phyloP scores from a whole-genome alignment of 2,329 filamentous ascomycete genomes.

The Paecilomyces fulvus region DNA sequence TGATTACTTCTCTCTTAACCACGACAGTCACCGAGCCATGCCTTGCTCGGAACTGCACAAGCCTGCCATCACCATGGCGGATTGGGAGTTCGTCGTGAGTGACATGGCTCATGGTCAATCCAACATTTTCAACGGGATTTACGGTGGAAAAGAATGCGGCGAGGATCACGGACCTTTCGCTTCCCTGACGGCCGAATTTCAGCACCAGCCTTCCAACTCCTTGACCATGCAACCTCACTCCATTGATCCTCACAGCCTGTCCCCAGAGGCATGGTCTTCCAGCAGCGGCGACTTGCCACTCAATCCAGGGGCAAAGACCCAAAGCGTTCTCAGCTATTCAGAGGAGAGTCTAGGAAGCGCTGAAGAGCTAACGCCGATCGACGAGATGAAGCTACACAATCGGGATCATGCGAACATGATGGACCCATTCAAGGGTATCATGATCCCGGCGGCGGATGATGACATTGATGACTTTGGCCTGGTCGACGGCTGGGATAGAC shows the following conservation, averaged over 20 bases:
- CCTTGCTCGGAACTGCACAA: conserved; percentile 39
- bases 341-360: conserved; percentile 51
- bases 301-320: conserved; percentile 28
- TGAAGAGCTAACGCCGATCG: conserved; percentile 32
- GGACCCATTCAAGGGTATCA: conserved; percentile 29
- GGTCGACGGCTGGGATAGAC: conserved; percentile 25
- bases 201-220: conserved; percentile 16
- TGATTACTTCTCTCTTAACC: conserved; percentile 47
- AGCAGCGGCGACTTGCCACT: conserved; percentile 29
- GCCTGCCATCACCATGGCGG: conserved; percentile 50
- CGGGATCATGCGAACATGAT: conserved; percentile 22
- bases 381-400: conserved; percentile 15
- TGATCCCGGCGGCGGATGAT: conserved; percentile 26
- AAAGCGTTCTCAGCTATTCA: conserved; percentile 52
- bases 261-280: conserved; percentile 31
- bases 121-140: conserved; percentile 61
- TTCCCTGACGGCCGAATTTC: conserved; percentile 24
- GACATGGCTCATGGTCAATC: conserved; percentile 70
- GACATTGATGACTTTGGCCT: conserved; percentile 25
- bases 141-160: conserved; percentile 34
- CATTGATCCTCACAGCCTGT: conserved; percentile 27
- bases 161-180: conserved; percentile 27
- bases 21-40: conserved; percentile 18
- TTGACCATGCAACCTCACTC: conserved; percentile 10
- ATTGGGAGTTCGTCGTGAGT: conserved; percentile 76